A percentile compares a stretch with the other conserved stretches of the same genome.
Conservation (phyloP, 148 eudicot genomes). For the Bassia scoparia region DNA sequence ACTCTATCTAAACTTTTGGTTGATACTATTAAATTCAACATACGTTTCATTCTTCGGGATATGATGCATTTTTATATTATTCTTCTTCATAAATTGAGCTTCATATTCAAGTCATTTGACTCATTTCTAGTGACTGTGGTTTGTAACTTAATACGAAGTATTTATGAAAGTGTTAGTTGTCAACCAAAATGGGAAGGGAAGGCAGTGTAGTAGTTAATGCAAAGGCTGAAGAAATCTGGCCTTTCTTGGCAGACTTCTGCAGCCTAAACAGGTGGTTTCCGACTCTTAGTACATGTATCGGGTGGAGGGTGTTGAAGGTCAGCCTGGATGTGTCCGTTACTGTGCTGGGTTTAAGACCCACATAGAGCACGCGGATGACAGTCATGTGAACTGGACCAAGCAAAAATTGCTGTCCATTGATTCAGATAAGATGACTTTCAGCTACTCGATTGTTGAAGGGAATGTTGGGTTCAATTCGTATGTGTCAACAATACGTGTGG, state of each 20-base stretch:
- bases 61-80: background rate
- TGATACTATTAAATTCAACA: background rate
- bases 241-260: conserved; percentile 34
- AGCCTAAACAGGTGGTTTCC: conserved; percentile 41
- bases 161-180: background rate
- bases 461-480: conserved; percentile 43
- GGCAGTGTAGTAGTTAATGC: conserved; percentile 24
- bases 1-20: background rate
- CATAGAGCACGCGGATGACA: conserved; percentile 11
- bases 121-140: background rate
- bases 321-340: conserved; percentile 35
- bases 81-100: background rate
- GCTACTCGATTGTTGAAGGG: conserved; percentile 36
- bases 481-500: conserved; percentile 28
- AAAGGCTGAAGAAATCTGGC: conserved; percentile 38
- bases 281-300: conserved; percentile 25
- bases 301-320: conserved; percentile 29
- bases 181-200: conserved; percentile 33
- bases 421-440: conserved; percentile 20
- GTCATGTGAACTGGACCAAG: conserved; percentile 36
- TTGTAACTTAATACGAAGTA: no score
- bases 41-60: background rate
- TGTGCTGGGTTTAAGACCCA: conserved; percentile 36
- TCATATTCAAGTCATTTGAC: background rate
- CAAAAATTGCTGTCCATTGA: conserved; percentile 36